Evolutionary conservation across 2,329 filamentous ascomycete genomes (phyloP).

Genomic region (Penicillium sp.): DNA sequence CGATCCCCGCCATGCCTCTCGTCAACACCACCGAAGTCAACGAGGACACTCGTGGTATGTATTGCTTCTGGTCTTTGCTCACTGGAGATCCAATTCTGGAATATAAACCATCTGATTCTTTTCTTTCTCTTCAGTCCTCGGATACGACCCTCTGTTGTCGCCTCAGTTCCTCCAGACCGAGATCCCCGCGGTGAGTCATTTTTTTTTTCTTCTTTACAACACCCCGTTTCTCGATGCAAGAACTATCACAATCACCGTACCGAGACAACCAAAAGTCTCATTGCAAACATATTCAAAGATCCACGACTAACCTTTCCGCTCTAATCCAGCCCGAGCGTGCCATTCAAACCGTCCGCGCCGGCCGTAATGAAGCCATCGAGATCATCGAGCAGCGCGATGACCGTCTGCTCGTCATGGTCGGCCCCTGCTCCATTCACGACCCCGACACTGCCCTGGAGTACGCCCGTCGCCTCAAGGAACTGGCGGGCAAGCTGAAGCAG

Average conservation of each 20-base stretch:
- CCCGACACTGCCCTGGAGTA: constrained; percentile 87
- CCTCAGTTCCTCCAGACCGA: constrained; percentile 85
- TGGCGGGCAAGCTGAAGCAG: constrained; percentile 76
- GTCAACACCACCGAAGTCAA: constrained; percentile 46
- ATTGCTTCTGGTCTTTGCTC: neutral
- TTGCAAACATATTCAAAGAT: constrained; percentile 31
- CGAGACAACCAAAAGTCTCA: neutral
- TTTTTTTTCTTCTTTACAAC: constrained; percentile 51
- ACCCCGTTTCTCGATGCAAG: constrained; percentile 62
- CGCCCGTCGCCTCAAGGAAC: constrained; percentile 72
- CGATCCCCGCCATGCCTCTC: constrained; percentile 44
- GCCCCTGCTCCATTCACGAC: constrained; percentile 97
- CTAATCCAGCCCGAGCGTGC: constrained; percentile 42
- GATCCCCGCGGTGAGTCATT: constrained; percentile 68
- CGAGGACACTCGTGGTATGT: constrained; percentile 52
- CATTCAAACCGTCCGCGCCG: constrained; percentile 48
- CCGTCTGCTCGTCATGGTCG: constrained; percentile 90
- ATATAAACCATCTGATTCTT: constrained; percentile 1
- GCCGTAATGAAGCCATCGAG: constrained; percentile 62
- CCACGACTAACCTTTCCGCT: constrained; percentile 20
- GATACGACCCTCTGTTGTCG: constrained; percentile 90
- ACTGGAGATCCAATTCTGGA: neutral
- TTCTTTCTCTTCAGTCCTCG: constrained; percentile 67
- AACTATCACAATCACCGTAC: neutral
- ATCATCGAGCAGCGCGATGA: constrained; percentile 77